Percentiles rank a stretch among this genome's conserved stretches.
Conservation (phyloP, 352 stramenopile species). For the Phytophthora sansomeana region DNA sequence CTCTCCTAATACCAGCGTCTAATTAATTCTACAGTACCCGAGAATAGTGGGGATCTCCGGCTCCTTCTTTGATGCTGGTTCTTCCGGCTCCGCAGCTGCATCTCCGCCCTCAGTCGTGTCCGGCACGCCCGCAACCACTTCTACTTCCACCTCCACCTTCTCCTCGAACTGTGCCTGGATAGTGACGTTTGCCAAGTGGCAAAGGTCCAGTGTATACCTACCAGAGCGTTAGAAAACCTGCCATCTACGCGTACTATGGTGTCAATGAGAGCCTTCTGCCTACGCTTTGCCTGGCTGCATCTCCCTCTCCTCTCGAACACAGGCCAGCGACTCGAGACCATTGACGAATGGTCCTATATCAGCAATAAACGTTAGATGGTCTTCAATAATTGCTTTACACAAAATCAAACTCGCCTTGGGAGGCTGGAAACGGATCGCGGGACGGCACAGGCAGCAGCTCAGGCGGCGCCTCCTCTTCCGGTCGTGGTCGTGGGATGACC, state of each 20-base stretch:
- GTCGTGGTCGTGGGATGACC: slow-evolving; percentile 49
- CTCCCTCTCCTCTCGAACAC: slow-evolving; percentile 52
- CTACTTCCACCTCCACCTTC: slow-evolving; percentile 34
- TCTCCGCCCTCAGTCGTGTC: slow-evolving; percentile 17
- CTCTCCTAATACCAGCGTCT: neutral
- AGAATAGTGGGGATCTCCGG: slow-evolving; percentile 54
- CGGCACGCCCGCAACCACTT: slow-evolving; percentile 23
- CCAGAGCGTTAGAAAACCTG: slow-evolving; percentile 6
- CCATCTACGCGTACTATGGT: neutral
- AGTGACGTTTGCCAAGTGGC: slow-evolving; percentile 69
- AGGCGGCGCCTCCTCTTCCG: slow-evolving; percentile 15
- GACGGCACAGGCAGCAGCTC: slow-evolving; percentile 50
- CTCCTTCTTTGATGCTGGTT: slow-evolving; percentile 25
- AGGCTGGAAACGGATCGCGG: slow-evolving; percentile 52
- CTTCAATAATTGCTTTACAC: slow-evolving; percentile 11
- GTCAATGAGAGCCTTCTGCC: slow-evolving; percentile 12
- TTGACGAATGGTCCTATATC: slow-evolving; percentile 51
- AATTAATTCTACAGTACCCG: slow-evolving; percentile 39
- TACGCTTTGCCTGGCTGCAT: slow-evolving; percentile 57
- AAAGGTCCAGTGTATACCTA: slow-evolving; percentile 71
- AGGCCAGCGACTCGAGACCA: slow-evolving; percentile 39
- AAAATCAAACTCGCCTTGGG: slow-evolving; percentile 38
- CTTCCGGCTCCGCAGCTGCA: slow-evolving; percentile 15
- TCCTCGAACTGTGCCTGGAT: slow-evolving; percentile 42
- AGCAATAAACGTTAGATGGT: neutral